Conservation (phyloP, 1,284 basidiomycete genomes). For the Pascua sp. region DNA sequence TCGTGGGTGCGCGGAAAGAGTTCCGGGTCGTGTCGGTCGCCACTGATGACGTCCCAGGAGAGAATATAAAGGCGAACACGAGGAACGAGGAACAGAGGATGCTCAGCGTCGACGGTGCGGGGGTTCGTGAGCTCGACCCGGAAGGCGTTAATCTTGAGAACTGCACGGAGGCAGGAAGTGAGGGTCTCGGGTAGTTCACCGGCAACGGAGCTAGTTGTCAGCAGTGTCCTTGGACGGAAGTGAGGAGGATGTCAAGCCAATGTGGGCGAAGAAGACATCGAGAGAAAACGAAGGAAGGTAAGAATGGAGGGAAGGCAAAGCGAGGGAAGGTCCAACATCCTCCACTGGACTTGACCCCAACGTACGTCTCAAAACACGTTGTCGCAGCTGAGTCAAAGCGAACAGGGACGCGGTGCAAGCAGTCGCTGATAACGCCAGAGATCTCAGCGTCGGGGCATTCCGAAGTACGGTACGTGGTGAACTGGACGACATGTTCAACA, state of each 20-base stretch:
- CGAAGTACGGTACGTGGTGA: slow-evolving; percentile 16
- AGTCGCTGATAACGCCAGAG: slow-evolving; percentile 23
- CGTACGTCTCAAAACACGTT: slow-evolving; percentile 30
- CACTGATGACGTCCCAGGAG: slow-evolving; percentile 24
- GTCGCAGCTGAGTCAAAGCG: slow-evolving; percentile 27
- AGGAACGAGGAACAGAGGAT: slow-evolving; percentile 3
- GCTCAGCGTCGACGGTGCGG: neutral
- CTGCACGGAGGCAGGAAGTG: slow-evolving; percentile 25
- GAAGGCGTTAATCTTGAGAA: slow-evolving; percentile 24
- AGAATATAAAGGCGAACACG: slow-evolving; percentile 22
- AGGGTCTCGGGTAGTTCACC: slow-evolving; percentile 23
- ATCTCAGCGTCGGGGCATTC: slow-evolving; percentile 13
- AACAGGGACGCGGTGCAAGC: slow-evolving; percentile 25
- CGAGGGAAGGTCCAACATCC: no score
- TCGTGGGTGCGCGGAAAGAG: slow-evolving; percentile 16
- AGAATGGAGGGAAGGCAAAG: no score
- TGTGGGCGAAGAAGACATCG: no score
- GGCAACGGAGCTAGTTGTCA: slow-evolving; percentile 11
- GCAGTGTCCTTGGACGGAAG: neutral
- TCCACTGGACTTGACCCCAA: neutral
- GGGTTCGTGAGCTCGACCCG: slow-evolving; percentile 3
- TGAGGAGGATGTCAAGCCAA: neutral
- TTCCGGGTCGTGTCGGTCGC: slow-evolving; percentile 25
- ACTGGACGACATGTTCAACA: slow-evolving; percentile 12
- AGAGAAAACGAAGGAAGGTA: no score